Evolutionary conservation across 164 flowering plant genomes (phyloP).

Genomic region (Euptelea pleiosperma): DNA sequence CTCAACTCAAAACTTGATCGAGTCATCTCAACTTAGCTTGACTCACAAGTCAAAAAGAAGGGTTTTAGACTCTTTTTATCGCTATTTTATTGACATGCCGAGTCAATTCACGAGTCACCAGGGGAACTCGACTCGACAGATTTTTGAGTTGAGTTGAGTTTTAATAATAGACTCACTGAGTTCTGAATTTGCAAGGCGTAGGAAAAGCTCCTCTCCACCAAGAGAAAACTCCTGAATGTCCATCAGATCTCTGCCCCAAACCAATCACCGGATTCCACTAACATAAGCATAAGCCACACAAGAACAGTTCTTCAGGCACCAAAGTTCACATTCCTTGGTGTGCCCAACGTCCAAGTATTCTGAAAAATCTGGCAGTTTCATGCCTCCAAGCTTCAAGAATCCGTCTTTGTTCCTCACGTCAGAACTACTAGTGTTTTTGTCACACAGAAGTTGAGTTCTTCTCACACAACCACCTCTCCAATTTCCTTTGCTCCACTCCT

Average conservation of each 20-base stretch:
- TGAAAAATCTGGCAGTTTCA: slow-evolving; percentile 18
- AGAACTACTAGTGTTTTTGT: background rate
- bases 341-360: background rate
- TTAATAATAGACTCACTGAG: background rate
- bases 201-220: slow-evolving; percentile 1
- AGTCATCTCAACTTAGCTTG: too few species aligned
- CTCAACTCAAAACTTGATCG: too few species aligned
- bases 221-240: slow-evolving; percentile 1
- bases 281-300: slow-evolving; percentile 14
- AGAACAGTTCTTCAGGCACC: slow-evolving; percentile 8
- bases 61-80: too few species aligned
- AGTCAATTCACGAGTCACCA: too few species aligned
- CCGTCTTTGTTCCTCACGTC: background rate
- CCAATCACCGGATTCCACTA: background rate
- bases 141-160: too few species aligned
- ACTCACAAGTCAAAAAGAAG: too few species aligned
- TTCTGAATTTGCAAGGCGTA: slow-evolving; percentile 10
- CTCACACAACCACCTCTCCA: background rate
- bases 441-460: background rate
- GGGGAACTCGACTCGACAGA: too few species aligned
- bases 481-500: background rate
- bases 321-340: slow-evolving; percentile 1
- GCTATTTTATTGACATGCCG: too few species aligned
- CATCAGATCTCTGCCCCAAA: slow-evolving; percentile 5
- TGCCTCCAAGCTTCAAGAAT: background rate